These are phyloP conservation scores for Neofusicoccum laricinum DNA, from an alignment of 2,329 filamentous ascomycete species.

Conservation along the genomic window DNA sequence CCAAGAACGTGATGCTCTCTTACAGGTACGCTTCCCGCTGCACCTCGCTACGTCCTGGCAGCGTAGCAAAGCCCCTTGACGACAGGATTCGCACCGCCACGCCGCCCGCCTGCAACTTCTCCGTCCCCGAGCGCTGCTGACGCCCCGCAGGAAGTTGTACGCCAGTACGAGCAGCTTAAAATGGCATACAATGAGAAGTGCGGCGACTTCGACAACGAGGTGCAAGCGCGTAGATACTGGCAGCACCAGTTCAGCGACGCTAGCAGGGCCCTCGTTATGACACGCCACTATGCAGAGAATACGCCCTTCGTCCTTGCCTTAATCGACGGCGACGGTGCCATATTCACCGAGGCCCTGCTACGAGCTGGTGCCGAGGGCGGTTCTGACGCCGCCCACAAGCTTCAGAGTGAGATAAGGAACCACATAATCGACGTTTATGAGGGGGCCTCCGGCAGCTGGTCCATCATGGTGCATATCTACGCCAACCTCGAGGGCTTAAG, in stretches of 20 bases:
- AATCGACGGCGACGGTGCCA: slow-evolving; percentile 50
- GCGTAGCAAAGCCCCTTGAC: background rate
- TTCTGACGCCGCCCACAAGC: slow-evolving; percentile 44
- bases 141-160: slow-evolving; percentile 26
- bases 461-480: slow-evolving; percentile 47
- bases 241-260: slow-evolving; percentile 24
- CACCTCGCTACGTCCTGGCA: background rate
- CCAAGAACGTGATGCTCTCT: slow-evolving; percentile 34
- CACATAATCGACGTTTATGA: slow-evolving; percentile 42
- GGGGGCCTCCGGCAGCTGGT: slow-evolving; percentile 39
- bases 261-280: background rate
- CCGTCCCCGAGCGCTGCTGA: background rate
- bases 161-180: slow-evolving; percentile 31
- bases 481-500: slow-evolving; percentile 47
- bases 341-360: slow-evolving; percentile 46
- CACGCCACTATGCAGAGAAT: slow-evolving; percentile 23
- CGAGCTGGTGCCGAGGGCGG: slow-evolving; percentile 43
- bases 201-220: slow-evolving; percentile 36
- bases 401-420: slow-evolving; percentile 41
- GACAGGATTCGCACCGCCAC: background rate
- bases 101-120: background rate
- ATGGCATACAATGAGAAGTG: slow-evolving; percentile 30
- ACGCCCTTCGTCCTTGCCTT: slow-evolving; percentile 46
- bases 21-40: slow-evolving; percentile 25
- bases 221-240: slow-evolving; percentile 33